Evolutionary conservation across 116 monocot species (phyloP).

Genomic region (Papilionanthe hybrid): DNA sequence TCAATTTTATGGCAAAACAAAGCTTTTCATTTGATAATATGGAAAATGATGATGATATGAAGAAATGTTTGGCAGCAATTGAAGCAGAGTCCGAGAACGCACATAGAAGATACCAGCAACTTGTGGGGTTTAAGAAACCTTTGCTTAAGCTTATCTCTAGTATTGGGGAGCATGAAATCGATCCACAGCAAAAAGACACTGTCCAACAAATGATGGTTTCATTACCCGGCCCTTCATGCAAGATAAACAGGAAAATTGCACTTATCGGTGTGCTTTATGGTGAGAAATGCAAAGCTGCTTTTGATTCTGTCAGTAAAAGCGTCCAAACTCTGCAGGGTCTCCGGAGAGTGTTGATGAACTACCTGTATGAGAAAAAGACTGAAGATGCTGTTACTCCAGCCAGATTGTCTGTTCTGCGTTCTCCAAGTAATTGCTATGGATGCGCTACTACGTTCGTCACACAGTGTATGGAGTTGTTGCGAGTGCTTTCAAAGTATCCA

Average conservation of each 20-base stretch:
- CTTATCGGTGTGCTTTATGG: slow-evolving; percentile 92
- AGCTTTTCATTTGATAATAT: slow-evolving; percentile 93
- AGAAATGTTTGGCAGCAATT: slow-evolving; percentile 86
- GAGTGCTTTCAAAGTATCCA: slow-evolving; percentile 61
- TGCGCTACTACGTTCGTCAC: slow-evolving; percentile 86
- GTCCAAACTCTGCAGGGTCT: slow-evolving; percentile 97
- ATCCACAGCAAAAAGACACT: slow-evolving; percentile 92
- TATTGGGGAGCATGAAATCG: slow-evolving; percentile 94
- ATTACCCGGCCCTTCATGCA: slow-evolving; percentile 92
- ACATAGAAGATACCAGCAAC: slow-evolving; percentile 95
- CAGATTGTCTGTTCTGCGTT: slow-evolving; percentile 51
- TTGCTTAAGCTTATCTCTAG: slow-evolving; percentile 93
- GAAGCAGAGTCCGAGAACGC: slow-evolving; percentile 99
- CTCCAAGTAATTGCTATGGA: slow-evolving; percentile 89
- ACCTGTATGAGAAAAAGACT: slow-evolving; percentile 77
- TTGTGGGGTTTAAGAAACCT: slow-evolving; percentile 95
- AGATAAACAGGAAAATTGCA: slow-evolving; percentile 93
- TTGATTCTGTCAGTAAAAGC: slow-evolving; percentile 99
- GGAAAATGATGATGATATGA: slow-evolving; percentile 99
- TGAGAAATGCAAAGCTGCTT: slow-evolving; percentile 98
- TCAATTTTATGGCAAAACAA: slow-evolving; percentile 95
- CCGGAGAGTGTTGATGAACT: slow-evolving; percentile 72
- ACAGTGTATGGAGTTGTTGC: slow-evolving; percentile 87
- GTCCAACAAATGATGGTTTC: slow-evolving; percentile 99
- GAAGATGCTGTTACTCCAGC: slow-evolving; percentile 34